phyloP scores from a whole-genome alignment of 352 stramenopile species.

The Thraustotheca clavata region DNA sequence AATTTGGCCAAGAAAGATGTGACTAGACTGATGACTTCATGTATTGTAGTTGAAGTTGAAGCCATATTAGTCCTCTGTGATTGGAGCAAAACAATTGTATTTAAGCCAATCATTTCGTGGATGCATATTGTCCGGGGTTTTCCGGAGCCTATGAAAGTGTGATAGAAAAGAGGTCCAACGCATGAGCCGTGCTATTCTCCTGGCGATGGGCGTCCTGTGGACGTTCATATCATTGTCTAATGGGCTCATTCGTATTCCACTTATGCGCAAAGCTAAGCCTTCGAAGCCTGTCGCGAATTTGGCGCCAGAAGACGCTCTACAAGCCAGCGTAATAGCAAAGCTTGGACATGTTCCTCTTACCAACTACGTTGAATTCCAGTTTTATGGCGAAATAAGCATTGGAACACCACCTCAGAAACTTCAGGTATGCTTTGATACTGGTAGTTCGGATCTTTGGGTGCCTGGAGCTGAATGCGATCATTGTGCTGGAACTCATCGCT shows the following conservation, averaged over 20 bases:
- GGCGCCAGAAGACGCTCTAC: constrained; percentile 20
- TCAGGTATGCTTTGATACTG: constrained; percentile 76
- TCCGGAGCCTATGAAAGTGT: no score
- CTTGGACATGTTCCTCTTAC: constrained; percentile 45
- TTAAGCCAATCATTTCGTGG: no score
- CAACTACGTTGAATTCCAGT: constrained; percentile 84
- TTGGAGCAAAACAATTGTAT: no score
- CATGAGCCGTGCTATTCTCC: no score
- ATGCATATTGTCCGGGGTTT: no score
- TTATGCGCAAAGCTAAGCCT: neutral
- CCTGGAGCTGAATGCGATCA: constrained; percentile 39
- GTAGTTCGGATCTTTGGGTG: constrained; percentile 72
- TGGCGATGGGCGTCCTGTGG: no score
- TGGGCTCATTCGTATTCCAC: constrained; percentile 10
- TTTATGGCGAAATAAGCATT: constrained; percentile 56
- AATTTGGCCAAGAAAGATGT: no score
- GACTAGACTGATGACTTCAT: no score
- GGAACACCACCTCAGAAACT: constrained; percentile 60
- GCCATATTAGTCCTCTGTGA: no score
- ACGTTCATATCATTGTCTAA: no score
- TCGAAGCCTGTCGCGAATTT: neutral
- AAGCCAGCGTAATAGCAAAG: constrained; percentile 26
- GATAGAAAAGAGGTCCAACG: no score
- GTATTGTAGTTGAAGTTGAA: no score
- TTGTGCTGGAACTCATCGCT: constrained; percentile 47